These are phyloP conservation scores for Solanum neorickii DNA, from an alignment of 257 asterid genomes.

Conservation along the genomic window DNA sequence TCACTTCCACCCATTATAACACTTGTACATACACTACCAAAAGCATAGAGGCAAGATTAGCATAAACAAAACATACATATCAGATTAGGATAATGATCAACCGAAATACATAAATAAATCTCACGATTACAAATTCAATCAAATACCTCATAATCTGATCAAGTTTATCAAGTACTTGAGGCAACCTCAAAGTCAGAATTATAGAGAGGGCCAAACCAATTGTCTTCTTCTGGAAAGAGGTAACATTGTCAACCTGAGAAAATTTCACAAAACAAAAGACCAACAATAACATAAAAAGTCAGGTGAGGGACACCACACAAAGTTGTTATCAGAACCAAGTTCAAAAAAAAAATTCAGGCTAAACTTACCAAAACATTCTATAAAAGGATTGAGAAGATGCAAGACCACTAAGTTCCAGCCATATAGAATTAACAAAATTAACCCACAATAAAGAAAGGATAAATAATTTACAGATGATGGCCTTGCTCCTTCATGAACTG, in stretches of 20 bases:
- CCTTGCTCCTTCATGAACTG: background rate
- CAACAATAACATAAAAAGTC: background rate
- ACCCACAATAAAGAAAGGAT: background rate
- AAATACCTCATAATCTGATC: conserved; percentile 86
- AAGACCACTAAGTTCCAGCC: background rate
- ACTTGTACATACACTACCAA: conserved; percentile 67
- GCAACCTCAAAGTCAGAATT: conserved; percentile 68
- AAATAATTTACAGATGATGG: background rate
- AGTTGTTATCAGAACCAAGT: background rate
- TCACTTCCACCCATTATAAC: conserved; percentile 75
- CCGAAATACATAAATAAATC: background rate
- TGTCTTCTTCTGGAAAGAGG: conserved; percentile 56
- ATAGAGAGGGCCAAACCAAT: conserved; percentile 79
- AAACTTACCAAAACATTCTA: background rate
- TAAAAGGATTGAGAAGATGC: background rate
- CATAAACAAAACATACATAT: background rate
- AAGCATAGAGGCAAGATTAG: conserved; percentile 6
- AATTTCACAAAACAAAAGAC: background rate
- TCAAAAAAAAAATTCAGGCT: background rate
- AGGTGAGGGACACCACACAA: background rate
- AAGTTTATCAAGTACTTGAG: conserved; percentile 87
- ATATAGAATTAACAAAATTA: background rate
- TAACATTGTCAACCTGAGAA: conserved; percentile 72
- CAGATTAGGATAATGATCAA: background rate
- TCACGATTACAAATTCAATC: background rate